A percentile compares a stretch with the other conserved stretches of the same genome.
phyloP scores from a whole-genome alignment of 495 filamentous ascomycete genomes.

The Aspergillus carlsbadensis region DNA sequence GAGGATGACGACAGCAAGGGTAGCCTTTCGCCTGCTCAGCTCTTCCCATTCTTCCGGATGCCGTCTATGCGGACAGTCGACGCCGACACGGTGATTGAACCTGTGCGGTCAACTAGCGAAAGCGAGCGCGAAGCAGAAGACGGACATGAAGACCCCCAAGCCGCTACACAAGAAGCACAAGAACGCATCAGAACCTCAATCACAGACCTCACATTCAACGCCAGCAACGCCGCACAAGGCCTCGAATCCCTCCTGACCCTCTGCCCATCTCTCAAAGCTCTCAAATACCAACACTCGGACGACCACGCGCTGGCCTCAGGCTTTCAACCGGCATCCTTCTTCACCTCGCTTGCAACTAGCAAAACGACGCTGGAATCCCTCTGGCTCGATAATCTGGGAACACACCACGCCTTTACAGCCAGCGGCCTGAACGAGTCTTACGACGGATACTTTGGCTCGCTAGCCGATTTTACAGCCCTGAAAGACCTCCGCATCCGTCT shows the following conservation, averaged over 20 bases:
- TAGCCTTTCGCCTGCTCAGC: constrained; percentile 16
- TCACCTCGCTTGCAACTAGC: constrained; percentile 26
- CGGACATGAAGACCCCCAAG: not conserved
- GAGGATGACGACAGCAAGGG: constrained; percentile 18
- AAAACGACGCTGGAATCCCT: constrained; percentile 30
- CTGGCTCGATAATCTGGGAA: constrained; percentile 35
- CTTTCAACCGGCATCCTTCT: constrained; percentile 31
- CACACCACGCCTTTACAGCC: constrained; percentile 33
- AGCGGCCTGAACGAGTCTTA: constrained; percentile 32
- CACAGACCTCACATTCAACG: constrained; percentile 26
- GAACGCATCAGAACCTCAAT: constrained; percentile 15
- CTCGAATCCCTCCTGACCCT: constrained; percentile 25
- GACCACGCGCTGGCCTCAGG: constrained; percentile 25
- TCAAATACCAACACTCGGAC: constrained; percentile 41
- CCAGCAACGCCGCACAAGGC: constrained; percentile 31
- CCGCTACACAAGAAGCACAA: not conserved
- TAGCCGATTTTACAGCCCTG: constrained; percentile 31
- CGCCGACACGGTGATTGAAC: constrained; percentile 31
- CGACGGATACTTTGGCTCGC: constrained; percentile 36
- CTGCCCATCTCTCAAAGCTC: constrained; percentile 29
- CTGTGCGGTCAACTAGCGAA: not conserved
- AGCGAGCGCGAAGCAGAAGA: not conserved
- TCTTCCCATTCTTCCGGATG: constrained; percentile 31
- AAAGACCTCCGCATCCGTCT: constrained; percentile 37
- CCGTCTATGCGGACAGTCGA: constrained; percentile 27